Evolutionary conservation across 139 green algal genomes (phyloP).

Genomic region (Limnomonas spitsbergensis): DNA sequence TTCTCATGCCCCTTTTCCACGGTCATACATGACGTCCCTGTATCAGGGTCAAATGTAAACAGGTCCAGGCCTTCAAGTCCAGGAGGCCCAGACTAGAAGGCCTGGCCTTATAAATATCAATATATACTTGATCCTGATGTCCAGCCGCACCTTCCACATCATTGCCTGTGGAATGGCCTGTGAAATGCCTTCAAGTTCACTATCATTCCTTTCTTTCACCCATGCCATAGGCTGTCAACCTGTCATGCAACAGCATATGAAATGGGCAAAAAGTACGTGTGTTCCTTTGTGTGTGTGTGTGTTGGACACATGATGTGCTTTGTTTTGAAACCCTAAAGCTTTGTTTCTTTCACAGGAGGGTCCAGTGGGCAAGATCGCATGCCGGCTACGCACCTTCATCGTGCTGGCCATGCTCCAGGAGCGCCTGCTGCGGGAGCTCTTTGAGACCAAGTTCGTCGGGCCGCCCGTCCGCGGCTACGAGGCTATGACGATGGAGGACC

Average conservation of each 20-base stretch:
- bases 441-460: background rate
- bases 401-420: conserved; percentile 20
- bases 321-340: background rate
- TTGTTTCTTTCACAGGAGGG: too few species aligned
- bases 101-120: too few species aligned
- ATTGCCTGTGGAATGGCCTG: too few species aligned
- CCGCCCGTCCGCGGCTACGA: conserved; percentile 7
- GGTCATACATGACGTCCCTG: too few species aligned
- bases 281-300: conserved; percentile 7
- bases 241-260: background rate
- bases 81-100: too few species aligned
- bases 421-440: conserved; percentile 26
- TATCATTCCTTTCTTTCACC: too few species aligned
- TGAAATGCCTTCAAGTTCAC: too few species aligned
- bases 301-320: background rate
- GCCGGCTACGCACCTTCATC: conserved; percentile 22
- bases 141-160: too few species aligned
- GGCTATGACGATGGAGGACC: conserved; percentile 20
- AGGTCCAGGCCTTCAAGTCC: too few species aligned
- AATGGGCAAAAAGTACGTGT: background rate
- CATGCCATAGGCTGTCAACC: background rate
- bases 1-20: too few species aligned
- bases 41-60: too few species aligned
- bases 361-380: conserved; percentile 21
- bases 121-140: too few species aligned